Percentiles rank a stretch among this genome's conserved stretches.
phyloP scores from a whole-genome alignment of 805 yeast species.

The Candida insectorum region DNA sequence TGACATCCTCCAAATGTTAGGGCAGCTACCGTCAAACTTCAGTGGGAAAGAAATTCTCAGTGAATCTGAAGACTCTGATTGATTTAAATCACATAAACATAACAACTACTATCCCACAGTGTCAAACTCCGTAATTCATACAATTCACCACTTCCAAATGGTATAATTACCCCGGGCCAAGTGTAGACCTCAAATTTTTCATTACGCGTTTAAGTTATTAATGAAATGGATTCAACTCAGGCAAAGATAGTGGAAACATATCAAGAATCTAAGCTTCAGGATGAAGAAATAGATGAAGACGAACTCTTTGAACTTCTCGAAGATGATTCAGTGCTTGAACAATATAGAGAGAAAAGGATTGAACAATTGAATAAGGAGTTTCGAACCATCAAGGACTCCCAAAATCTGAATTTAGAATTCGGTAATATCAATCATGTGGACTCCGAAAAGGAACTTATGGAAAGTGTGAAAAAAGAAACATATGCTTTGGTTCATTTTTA shows the following conservation, averaged over 20 bases:
- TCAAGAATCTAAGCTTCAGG: slow-evolving; percentile 37
- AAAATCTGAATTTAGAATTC: slow-evolving; percentile 12
- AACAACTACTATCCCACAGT: background rate
- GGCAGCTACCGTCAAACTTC: too few species aligned
- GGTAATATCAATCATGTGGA: slow-evolving; percentile 41
- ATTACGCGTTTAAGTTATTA: slow-evolving; percentile 5
- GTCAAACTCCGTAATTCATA: slow-evolving; percentile 13
- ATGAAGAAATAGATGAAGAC: slow-evolving; percentile 26
- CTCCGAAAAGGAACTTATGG: slow-evolving; percentile 58
- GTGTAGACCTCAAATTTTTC: background rate
- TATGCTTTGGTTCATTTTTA: slow-evolving; percentile 59
- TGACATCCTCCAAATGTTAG: too few species aligned
- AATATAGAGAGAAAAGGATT: slow-evolving; percentile 62
- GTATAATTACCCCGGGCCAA: background rate
- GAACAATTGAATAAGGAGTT: slow-evolving; percentile 50
- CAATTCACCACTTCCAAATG: slow-evolving; percentile 3
- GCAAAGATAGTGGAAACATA: slow-evolving; percentile 40
- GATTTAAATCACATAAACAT: too few species aligned
- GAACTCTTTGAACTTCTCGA: slow-evolving; percentile 51
- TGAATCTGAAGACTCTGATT: too few species aligned
- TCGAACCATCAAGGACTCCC: slow-evolving; percentile 28
- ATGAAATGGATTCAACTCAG: slow-evolving; percentile 31
- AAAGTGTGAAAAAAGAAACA: slow-evolving; percentile 41
- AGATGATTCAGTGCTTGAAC: slow-evolving; percentile 39
- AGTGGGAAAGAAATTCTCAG: too few species aligned